phyloP scores from a whole-genome alignment of 306 rosid genomes.

The Prosopis cineraria region DNA sequence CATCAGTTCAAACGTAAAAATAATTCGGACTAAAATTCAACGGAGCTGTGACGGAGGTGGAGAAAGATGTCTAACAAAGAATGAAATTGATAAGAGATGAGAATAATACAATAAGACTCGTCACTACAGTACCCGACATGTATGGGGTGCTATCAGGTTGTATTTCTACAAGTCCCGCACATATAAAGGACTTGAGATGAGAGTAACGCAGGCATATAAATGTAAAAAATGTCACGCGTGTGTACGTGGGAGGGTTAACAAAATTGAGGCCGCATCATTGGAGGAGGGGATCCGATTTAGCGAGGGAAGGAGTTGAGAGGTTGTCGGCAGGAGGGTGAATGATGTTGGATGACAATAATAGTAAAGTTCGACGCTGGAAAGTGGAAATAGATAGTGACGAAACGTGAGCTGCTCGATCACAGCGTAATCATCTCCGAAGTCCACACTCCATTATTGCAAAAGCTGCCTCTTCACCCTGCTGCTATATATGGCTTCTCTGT shows the following conservation, averaged over 20 bases:
- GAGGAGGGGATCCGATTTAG: neutral
- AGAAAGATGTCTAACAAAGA: neutral
- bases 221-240: no score
- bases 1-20: no score
- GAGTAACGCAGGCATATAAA: no score
- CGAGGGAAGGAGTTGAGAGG: neutral
- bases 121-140: no score
- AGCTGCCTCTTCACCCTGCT: neutral
- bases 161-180: neutral
- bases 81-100: neutral
- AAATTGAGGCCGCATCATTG: neutral
- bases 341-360: neutral
- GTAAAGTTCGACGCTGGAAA: neutral
- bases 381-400: constrained; percentile 4
- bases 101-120: no score
- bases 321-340: neutral
- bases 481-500: no score
- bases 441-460: neutral
- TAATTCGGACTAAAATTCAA: no score
- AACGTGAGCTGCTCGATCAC: neutral
- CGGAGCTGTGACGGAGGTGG: neutral
- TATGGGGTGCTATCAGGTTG: no score
- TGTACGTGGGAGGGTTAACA: no score
- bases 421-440: constrained; percentile 12
- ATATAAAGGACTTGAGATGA: no score